Percentiles rank a stretch among this genome's conserved stretches.
These are phyloP conservation scores for Hypoxylon rickii DNA, from an alignment of 495 filamentous ascomycete genomes.

Conservation along the genomic window DNA sequence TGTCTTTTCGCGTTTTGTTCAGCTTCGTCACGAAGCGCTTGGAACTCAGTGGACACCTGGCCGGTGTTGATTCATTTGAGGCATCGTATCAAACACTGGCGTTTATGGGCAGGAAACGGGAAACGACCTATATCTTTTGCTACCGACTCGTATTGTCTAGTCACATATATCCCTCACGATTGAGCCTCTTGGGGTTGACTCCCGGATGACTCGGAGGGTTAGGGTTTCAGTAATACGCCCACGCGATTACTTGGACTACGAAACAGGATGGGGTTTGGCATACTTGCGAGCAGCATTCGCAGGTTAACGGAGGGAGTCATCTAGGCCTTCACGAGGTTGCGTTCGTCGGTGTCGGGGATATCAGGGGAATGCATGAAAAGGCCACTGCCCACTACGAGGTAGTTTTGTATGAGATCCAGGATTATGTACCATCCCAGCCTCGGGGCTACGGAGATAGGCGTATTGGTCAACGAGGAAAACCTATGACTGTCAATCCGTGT, in stretches of 20 bases:
- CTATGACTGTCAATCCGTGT: no score
- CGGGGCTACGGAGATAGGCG: not conserved
- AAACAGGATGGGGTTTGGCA: constrained; percentile 24
- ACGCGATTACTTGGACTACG: not conserved
- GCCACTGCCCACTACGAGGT: not conserved
- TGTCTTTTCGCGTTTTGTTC: constrained; percentile 34
- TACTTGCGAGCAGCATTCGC: constrained; percentile 23
- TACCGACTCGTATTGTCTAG: constrained; percentile 24
- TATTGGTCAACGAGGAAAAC: constrained; percentile 12
- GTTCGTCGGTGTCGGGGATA: constrained; percentile 7
- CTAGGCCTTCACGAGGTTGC: constrained; percentile 9
- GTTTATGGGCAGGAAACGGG: constrained; percentile 23
- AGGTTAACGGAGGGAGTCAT: constrained; percentile 19
- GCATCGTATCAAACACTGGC: constrained; percentile 33
- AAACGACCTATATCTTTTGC: constrained; percentile 18
- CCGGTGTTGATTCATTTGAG: constrained; percentile 27
- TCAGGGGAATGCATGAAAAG: constrained; percentile 6
- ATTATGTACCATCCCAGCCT: constrained; percentile 13
- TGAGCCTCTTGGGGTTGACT: not conserved
- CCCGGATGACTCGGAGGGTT: not conserved
- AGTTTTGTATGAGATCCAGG: constrained; percentile 16
- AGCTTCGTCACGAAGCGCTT: constrained; percentile 33
- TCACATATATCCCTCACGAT: not conserved
- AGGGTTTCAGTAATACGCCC: not conserved
- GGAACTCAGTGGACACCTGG: constrained; percentile 25